phyloP scores from a whole-genome alignment of 2,329 filamentous ascomycete species.

The Colletotrichum acutatum region DNA sequence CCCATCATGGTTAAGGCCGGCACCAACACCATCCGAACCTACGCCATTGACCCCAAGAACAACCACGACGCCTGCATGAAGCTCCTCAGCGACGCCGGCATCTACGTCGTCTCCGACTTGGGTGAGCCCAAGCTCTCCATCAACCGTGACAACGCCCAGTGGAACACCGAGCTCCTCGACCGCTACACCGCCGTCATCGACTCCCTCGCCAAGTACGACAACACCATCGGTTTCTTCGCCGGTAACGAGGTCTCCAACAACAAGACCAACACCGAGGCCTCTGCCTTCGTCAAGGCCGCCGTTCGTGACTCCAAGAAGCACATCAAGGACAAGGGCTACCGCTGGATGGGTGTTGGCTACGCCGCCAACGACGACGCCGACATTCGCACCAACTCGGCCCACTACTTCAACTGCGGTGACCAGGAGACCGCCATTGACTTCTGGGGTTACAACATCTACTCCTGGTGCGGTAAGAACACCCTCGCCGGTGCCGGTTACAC shows the following conservation, averaged over 20 bases:
- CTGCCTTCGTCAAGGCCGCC: conserved; percentile 96
- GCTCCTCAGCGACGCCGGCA: conserved; percentile 82
- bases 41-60: conserved; percentile 84
- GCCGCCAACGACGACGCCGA: conserved; percentile 92
- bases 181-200: conserved; percentile 91
- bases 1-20: conserved; percentile 80
- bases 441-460: conserved; percentile 99
- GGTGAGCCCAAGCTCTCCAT: conserved; percentile 86
- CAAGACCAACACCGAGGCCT: conserved; percentile 87
- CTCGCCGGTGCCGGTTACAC: conserved; percentile 83
- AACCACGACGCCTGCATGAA: conserved; percentile 90
- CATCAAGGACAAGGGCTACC: conserved; percentile 83
- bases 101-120: conserved; percentile 95
- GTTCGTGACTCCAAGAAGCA: conserved; percentile 96
- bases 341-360: conserved; percentile 90
- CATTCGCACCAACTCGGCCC: conserved; percentile 83
- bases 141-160: conserved; percentile 81
- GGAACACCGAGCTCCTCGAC: conserved; percentile 81
- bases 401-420: conserved; percentile 94
- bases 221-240: conserved; percentile 97
- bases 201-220: conserved; percentile 82
- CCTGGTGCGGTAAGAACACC: conserved; percentile 91
- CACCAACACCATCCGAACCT: conserved; percentile 95
- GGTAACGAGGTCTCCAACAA: conserved; percentile 97
- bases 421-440: conserved; percentile 81